These are phyloP conservation scores for Aspergillus persii DNA, from an alignment of 2,329 filamentous ascomycete genomes.

Conservation along the genomic window DNA sequence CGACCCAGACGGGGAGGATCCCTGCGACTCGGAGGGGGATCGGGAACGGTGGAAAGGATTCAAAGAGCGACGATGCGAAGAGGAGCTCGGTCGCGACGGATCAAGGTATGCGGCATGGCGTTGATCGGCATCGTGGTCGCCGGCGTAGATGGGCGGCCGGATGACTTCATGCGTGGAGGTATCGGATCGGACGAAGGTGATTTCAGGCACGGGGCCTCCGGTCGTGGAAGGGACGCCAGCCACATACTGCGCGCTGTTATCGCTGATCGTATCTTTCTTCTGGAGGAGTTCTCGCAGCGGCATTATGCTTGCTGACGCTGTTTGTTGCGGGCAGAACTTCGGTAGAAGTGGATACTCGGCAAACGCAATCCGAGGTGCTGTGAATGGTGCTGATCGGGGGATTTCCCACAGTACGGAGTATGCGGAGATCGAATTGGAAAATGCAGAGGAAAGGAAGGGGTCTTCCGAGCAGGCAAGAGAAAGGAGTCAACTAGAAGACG, in stretches of 20 bases:
- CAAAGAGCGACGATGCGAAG: slow-evolving; percentile 32
- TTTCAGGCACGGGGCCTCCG: slow-evolving; percentile 56
- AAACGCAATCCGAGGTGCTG: neutral
- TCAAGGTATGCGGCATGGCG: slow-evolving; percentile 5
- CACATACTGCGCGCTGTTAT: slow-evolving; percentile 37
- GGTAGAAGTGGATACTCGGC: neutral
- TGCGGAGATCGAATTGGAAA: neutral
- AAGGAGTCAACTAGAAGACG: neutral
- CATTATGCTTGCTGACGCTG: slow-evolving; percentile 42
- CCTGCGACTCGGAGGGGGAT: slow-evolving; percentile 23
- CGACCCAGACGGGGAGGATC: slow-evolving; percentile 22
- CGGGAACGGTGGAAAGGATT: slow-evolving; percentile 34
- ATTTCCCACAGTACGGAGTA: neutral
- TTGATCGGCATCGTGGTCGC: slow-evolving; percentile 31
- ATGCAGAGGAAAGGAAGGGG: neutral
- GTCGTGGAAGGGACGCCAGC: slow-evolving; percentile 39
- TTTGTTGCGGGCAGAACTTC: neutral
- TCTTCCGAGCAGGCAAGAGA: neutral
- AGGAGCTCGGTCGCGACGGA: slow-evolving; percentile 25
- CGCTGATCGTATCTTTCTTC: slow-evolving; percentile 58
- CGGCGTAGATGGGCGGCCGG: slow-evolving; percentile 60
- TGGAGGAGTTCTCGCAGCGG: slow-evolving; percentile 60
- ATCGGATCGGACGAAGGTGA: slow-evolving; percentile 82
- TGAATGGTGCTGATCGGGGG: neutral
- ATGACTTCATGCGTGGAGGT: slow-evolving; percentile 78